Evolutionary conservation across 1,139 yeast genomes (phyloP), one percentile per base, ranked within the genome.

Genomic region (Geotrichum bryndzae): DNA sequence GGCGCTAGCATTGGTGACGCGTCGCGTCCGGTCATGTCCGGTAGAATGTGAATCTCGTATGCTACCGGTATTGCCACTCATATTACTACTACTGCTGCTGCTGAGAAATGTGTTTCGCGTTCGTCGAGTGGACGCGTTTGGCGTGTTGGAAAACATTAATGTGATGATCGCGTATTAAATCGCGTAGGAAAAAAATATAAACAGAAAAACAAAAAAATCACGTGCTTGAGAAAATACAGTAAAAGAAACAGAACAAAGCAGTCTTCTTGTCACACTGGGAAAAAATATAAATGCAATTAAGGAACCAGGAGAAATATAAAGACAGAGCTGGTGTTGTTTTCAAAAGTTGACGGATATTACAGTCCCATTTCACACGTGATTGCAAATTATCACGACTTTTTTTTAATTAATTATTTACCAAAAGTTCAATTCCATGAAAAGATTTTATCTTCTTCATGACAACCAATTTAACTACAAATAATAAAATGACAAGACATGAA

Each of bases 1-100:
- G n/a, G 31, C 27, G 13, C 23, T 22, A 7, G 58, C 58, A 7
- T 22, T 50, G 13, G 58, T 48, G 13, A 56, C 58, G 48, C 58
- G 58, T 48, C 58, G 29, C 23, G 50, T 11, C 33, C 54, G 58
- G 22, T 50, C 15, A n/a, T 41, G 8, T 23, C 22, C 48, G 13
- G 22, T 41, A 10, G 58, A 56, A n/a, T 46, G 58, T 23, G 3
- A 33, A 18, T 56, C 54, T 6, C 58, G 7, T 41, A 41, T 7
- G 22, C 22, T 41, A 10, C 22, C 22, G n/a, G 4, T 41, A 15
- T 10, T n/a, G 2, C 8, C 23, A 41, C 33, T 29, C 18, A 18
- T 18, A 29, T 8, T 41, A 41, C 48, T 41, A 18, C 48, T 41
- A n/a, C 48, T 41, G 10, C 48, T 41, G 22, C 58, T 23, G 58